phyloP scores from a whole-genome alignment of 2,329 filamentous ascomycete genomes.

The Arthrobotrys iridis region DNA sequence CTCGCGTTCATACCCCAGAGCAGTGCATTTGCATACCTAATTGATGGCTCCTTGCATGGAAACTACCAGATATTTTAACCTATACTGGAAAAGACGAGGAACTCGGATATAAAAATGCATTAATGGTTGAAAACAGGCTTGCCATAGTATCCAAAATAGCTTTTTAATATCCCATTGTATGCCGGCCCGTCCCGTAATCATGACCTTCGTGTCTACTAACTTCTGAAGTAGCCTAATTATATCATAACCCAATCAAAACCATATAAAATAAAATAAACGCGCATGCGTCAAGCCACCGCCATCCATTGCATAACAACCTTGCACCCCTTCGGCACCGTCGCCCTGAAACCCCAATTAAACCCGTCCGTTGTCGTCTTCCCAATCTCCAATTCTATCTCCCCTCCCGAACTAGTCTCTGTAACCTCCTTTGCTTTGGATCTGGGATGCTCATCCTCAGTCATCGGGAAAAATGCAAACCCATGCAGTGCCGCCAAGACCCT shows the following conservation, averaged over 20 bases:
- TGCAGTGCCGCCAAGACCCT: conserved; percentile 42
- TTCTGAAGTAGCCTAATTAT: not conserved
- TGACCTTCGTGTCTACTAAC: not conserved
- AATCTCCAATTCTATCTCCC: conserved; percentile 35
- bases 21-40: conserved; percentile 7
- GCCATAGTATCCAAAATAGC: too few species aligned
- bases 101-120: not conserved
- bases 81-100: not conserved
- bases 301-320: conserved; percentile 52
- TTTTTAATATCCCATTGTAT: conserved; percentile 4
- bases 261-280: not conserved
- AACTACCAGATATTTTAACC: conserved; percentile 13
- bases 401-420: not conserved
- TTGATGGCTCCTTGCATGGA: not conserved
- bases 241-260: not conserved
- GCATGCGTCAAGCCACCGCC: conserved; percentile 18
- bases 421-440: not conserved
- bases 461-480: conserved; percentile 32
- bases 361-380: conserved; percentile 42
- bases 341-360: conserved; percentile 33
- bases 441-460: conserved; percentile 22
- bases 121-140: too few species aligned
- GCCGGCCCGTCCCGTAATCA: not conserved
- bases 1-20: not conserved
- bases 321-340: conserved; percentile 42